Percentiles rank a stretch among this genome's conserved stretches.
Conservation (phyloP, 2,329 filamentous ascomycete species). For the Claviceps fusiformis region DNA sequence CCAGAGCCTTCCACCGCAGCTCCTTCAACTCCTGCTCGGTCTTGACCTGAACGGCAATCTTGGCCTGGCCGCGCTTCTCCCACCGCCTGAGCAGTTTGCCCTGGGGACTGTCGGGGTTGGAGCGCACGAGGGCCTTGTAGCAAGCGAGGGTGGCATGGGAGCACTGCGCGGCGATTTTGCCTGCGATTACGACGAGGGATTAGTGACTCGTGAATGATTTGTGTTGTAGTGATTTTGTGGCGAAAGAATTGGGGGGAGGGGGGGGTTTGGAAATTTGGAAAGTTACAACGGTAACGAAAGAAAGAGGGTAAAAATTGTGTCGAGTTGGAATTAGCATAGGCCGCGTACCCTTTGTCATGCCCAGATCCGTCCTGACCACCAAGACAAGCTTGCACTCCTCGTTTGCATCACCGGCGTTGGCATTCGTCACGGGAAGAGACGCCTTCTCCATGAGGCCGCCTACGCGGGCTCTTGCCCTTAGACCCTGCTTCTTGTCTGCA, state of each 20-base stretch:
- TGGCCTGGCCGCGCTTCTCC: conserved; percentile 78
- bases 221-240: background rate
- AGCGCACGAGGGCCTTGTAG: conserved; percentile 67
- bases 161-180: conserved; percentile 94
- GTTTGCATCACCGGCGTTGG: conserved; percentile 18
- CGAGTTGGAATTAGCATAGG: background rate
- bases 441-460: conserved; percentile 10
- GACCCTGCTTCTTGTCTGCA: conserved; percentile 44
- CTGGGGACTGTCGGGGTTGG: conserved; percentile 38
- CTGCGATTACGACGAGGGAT: conserved; percentile 29
- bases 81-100: conserved; percentile 62
- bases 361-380: conserved; percentile 83
- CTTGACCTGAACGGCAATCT: conserved; percentile 84
- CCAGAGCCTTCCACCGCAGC: conserved; percentile 65
- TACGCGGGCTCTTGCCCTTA: conserved; percentile 19
- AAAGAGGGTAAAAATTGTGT: background rate
- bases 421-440: conserved; percentile 19
- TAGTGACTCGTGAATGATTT: background rate
- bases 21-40: conserved; percentile 68
- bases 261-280: background rate
- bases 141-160: conserved; percentile 93
- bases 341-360: conserved; percentile 81
- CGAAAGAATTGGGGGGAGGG: background rate
- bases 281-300: background rate
- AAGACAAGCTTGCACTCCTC: conserved; percentile 94